phyloP scores from a whole-genome alignment of 2,329 filamentous ascomycete genomes.

The Chlorencoelia australis region DNA sequence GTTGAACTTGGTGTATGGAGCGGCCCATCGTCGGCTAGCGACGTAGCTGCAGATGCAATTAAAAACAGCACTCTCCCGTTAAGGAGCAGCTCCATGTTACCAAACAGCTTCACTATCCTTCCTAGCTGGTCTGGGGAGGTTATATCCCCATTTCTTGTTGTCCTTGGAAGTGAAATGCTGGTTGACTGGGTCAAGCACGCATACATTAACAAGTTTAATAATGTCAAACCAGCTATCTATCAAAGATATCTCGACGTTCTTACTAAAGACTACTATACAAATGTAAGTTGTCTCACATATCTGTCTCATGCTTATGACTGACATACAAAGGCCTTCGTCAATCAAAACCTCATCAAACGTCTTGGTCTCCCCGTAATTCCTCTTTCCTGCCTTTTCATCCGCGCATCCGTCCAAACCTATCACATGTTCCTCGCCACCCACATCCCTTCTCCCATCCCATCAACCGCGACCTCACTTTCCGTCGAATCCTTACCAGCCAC shows the following conservation, averaged over 20 bases:
- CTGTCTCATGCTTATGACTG: slow-evolving; percentile 10
- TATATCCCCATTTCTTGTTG: slow-evolving; percentile 83
- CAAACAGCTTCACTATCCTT: slow-evolving; percentile 81
- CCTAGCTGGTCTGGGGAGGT: slow-evolving; percentile 84
- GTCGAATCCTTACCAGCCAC: slow-evolving; percentile 66
- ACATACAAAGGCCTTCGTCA: slow-evolving; percentile 62
- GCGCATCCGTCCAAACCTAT: slow-evolving; percentile 90
- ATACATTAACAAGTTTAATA: slow-evolving; percentile 98
- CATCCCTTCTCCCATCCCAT: slow-evolving; percentile 62
- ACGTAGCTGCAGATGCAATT: slow-evolving; percentile 33
- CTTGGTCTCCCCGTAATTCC: slow-evolving; percentile 88
- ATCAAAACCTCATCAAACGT: slow-evolving; percentile 80
- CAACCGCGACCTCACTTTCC: slow-evolving; percentile 54
- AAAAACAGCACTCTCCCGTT: slow-evolving; percentile 47
- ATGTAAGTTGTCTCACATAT: slow-evolving; percentile 41
- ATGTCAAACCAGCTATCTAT: slow-evolving; percentile 85
- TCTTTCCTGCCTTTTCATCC: slow-evolving; percentile 87
- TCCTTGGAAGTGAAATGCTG: slow-evolving; percentile 90
- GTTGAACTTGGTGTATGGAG: slow-evolving; percentile 88
- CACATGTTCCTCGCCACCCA: slow-evolving; percentile 94
- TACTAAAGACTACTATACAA: slow-evolving; percentile 96
- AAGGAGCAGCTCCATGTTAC: slow-evolving; percentile 65
- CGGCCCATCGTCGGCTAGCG: slow-evolving; percentile 34
- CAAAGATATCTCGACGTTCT: slow-evolving; percentile 83
- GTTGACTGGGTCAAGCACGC: slow-evolving; percentile 97